phyloP scores from a whole-genome alignment of 768 basidiomycete genomes.

The Pholiota conissans region DNA sequence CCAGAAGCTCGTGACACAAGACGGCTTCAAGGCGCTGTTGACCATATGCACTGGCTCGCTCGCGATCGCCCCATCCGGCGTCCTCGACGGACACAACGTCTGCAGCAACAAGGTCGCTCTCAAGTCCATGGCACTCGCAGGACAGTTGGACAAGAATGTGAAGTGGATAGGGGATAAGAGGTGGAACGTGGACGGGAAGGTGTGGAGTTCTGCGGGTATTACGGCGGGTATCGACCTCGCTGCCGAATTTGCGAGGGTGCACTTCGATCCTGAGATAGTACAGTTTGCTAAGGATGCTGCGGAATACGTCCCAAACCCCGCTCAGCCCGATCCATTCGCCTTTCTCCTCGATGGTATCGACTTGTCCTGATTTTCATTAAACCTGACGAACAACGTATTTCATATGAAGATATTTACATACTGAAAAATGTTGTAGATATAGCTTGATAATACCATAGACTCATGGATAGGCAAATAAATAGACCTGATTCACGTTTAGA shows the following conservation, averaged over 20 bases:
- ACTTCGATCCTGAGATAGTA: constrained; percentile 24
- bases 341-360: constrained; percentile 22
- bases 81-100: constrained; percentile 24
- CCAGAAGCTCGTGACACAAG: constrained; percentile 12
- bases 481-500: too few species aligned
- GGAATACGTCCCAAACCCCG: constrained; percentile 26
- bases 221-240: constrained; percentile 28
- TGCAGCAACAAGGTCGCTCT: constrained; percentile 24
- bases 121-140: constrained; percentile 7
- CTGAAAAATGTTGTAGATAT: too few species aligned
- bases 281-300: constrained; percentile 16
- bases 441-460: too few species aligned
- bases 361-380: constrained; percentile 10
- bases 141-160: constrained; percentile 21
- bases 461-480: too few species aligned
- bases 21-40: constrained; percentile 21
- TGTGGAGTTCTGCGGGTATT: constrained; percentile 27
- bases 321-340: constrained; percentile 26
- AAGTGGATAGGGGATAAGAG: constrained; percentile 28
- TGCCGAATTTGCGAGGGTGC: constrained; percentile 24
- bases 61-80: constrained; percentile 18
- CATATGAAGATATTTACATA: too few species aligned
- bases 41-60: constrained; percentile 26
- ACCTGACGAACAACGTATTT: too few species aligned
- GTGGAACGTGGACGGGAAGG: constrained; percentile 27